Evolutionary conservation across 225 moss, liverwort and hornwort species (phyloP).

Genomic region (Polytrichum commune): DNA sequence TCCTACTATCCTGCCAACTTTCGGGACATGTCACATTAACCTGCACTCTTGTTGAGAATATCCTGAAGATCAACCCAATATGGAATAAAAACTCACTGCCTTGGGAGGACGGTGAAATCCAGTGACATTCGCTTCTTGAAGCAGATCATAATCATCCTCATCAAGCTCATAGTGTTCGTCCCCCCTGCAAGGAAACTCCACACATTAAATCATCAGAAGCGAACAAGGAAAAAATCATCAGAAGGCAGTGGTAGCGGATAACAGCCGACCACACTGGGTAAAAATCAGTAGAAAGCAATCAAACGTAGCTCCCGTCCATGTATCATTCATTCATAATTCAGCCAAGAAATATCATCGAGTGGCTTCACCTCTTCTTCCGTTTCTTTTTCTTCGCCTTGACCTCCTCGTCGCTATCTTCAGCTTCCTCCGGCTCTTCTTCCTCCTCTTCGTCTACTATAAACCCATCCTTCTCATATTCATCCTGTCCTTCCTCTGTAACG

Average conservation of each 20-base stretch:
- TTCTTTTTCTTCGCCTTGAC: constrained; percentile 67
- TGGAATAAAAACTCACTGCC: constrained; percentile 38
- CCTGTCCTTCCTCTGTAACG: constrained; percentile 64
- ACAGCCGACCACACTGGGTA: too few species aligned
- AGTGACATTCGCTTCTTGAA: constrained; percentile 81
- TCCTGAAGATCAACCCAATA: background rate
- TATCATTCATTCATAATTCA: too few species aligned
- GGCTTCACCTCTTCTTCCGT: constrained; percentile 60
- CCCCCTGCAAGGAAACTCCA: constrained; percentile 33
- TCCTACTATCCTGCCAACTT: too few species aligned
- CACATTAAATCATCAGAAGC: constrained; percentile 6
- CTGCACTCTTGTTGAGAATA: background rate
- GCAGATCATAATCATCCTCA: constrained; percentile 92
- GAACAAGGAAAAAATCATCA: background rate
- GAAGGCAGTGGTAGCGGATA: background rate
- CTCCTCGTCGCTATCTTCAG: constrained; percentile 58
- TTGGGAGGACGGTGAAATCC: constrained; percentile 80
- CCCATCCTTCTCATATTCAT: constrained; percentile 66
- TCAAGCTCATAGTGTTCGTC: constrained; percentile 81
- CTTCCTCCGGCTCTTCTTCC: constrained; percentile 52
- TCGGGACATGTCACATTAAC: too few species aligned
- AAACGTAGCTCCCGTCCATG: too few species aligned
- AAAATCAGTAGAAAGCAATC: too few species aligned
- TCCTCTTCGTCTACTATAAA: constrained; percentile 68
- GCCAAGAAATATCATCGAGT: too few species aligned